Conservation (phyloP, 495 filamentous ascomycete species). For the Cairneyella variabilis region DNA sequence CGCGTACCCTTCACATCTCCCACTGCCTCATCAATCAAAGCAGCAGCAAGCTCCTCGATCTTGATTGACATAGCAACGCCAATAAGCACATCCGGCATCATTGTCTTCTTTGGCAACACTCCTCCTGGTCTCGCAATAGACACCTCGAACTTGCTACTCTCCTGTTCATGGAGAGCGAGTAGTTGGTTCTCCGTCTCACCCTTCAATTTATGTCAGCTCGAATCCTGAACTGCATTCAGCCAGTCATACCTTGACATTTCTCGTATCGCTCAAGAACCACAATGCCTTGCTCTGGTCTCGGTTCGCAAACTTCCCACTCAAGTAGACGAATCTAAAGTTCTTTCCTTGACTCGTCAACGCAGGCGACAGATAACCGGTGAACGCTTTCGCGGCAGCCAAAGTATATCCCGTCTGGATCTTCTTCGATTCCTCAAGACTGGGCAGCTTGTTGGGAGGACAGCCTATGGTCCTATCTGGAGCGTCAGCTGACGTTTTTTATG, state of each 20-base stretch:
- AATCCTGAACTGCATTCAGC: slow-evolving; percentile 1
- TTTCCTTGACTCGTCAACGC: slow-evolving; percentile 10
- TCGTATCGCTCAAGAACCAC: slow-evolving; percentile 17
- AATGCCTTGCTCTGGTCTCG: slow-evolving; percentile 20
- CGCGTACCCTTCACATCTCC: not conserved
- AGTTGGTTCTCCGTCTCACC: slow-evolving; percentile 12
- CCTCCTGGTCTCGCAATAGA: slow-evolving; percentile 1
- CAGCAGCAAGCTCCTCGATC: slow-evolving; percentile 8
- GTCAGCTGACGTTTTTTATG: not conserved
- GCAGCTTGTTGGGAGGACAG: slow-evolving; percentile 6
- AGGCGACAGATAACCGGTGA: slow-evolving; percentile 14
- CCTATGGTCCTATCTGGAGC: slow-evolving; percentile 19
- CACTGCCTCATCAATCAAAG: slow-evolving; percentile 5
- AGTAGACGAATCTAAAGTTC: slow-evolving; percentile 25
- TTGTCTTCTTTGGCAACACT: slow-evolving; percentile 5
- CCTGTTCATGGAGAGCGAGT: slow-evolving; percentile 17
- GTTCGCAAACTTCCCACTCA: slow-evolving; percentile 25
- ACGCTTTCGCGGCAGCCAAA: slow-evolving; percentile 16
- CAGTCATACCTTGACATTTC: slow-evolving; percentile 23
- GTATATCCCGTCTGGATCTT: slow-evolving; percentile 20
- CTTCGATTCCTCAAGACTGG: not conserved
- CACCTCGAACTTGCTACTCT: slow-evolving; percentile 6
- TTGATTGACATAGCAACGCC: slow-evolving; percentile 1
- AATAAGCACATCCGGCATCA: not conserved
- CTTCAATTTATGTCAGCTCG: slow-evolving; percentile 6